Percentiles rank a stretch among this genome's conserved stretches.
Conservation (phyloP, 805 yeast species). For the Torulaspora indica region DNA sequence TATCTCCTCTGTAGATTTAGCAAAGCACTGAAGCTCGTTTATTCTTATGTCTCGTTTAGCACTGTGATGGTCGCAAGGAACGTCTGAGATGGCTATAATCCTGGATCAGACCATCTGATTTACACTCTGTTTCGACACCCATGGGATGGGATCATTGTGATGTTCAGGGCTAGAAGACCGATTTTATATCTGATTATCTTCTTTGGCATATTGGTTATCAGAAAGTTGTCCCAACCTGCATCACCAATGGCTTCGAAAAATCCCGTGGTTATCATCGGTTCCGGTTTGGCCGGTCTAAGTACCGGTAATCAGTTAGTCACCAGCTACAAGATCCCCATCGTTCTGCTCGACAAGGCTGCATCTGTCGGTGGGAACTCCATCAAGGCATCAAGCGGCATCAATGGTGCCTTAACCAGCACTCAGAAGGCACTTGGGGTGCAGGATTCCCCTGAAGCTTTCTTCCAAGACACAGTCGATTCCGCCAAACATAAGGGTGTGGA, state of each 20-base stretch:
- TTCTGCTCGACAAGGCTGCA: slow-evolving; percentile 46
- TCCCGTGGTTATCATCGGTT: slow-evolving; percentile 48
- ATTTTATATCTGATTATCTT: slow-evolving; percentile 5
- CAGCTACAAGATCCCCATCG: slow-evolving; percentile 40
- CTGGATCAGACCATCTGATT: neutral
- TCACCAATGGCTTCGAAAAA: slow-evolving; percentile 13
- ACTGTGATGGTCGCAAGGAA: neutral
- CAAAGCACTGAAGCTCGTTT: neutral
- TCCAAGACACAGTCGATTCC: slow-evolving; percentile 61
- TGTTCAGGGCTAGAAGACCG: slow-evolving; percentile 10
- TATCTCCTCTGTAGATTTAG: slow-evolving; percentile 6
- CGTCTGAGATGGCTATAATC: neutral
- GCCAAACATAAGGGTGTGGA: slow-evolving; percentile 59
- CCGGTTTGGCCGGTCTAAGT: slow-evolving; percentile 55
- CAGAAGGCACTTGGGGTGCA: slow-evolving; percentile 47
- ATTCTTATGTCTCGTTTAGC: neutral
- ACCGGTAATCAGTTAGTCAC: slow-evolving; percentile 39
- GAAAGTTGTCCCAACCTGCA: slow-evolving; percentile 2
- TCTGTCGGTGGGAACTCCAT: slow-evolving; percentile 55
- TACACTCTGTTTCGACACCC: neutral
- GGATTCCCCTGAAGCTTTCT: slow-evolving; percentile 58
- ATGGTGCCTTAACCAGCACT: slow-evolving; percentile 65
- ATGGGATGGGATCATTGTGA: neutral
- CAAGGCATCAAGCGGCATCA: slow-evolving; percentile 60
- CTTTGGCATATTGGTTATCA: neutral